Evolutionary conservation across 441 rosid genomes (phyloP).

Genomic region (Biscutella laevigata): DNA sequence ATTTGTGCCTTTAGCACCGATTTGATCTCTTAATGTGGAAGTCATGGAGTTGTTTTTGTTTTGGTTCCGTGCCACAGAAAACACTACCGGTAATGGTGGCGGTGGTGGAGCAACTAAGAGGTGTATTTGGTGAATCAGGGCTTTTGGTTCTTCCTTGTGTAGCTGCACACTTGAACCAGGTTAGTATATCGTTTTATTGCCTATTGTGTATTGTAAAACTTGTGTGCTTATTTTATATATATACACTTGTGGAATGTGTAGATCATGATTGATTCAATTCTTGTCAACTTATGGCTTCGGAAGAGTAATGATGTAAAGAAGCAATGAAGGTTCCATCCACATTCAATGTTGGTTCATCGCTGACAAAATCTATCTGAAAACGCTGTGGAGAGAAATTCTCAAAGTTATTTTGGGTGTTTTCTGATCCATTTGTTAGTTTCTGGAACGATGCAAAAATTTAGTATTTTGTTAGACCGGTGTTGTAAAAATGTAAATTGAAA

Average conservation of each 20-base stretch:
- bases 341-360: too few species aligned
- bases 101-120: conserved; percentile 77
- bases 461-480: too few species aligned
- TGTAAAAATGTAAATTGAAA: too few species aligned
- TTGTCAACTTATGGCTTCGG: conserved; percentile 61
- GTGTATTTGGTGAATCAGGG: conserved; percentile 86
- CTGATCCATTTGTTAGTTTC: too few species aligned
- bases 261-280: conserved; percentile 76
- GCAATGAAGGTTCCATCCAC: too few species aligned
- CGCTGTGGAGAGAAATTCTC: too few species aligned
- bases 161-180: conserved; percentile 85
- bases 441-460: too few species aligned
- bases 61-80: conserved; percentile 39
- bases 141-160: conserved; percentile 91
- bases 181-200: too few species aligned
- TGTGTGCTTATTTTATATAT: background rate
- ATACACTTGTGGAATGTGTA: conserved; percentile 8
- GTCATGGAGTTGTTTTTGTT: background rate
- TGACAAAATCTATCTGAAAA: too few species aligned
- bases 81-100: conserved; percentile 84
- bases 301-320: conserved; percentile 38
- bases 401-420: too few species aligned
- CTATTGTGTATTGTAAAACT: too few species aligned
- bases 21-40: background rate
- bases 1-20: background rate